Percentiles rank a stretch among this genome's conserved stretches.
Evolutionary conservation across 2,329 filamentous ascomycete species (phyloP).

Genomic region (Botryotinia globosa): DNA sequence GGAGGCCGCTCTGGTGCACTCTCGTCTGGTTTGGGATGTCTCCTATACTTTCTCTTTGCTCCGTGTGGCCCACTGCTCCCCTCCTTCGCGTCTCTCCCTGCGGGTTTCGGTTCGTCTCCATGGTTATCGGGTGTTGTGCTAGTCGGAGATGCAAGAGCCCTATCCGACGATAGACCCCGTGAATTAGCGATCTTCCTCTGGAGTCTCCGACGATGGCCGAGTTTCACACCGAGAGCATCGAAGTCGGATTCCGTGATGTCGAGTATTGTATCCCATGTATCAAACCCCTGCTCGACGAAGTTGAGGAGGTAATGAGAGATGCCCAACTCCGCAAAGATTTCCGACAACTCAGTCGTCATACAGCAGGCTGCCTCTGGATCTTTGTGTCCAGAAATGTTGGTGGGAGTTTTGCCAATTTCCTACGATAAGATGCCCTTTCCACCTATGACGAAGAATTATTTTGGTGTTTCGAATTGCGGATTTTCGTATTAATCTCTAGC

Average conservation of each 20-base stretch:
- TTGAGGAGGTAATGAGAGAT: constrained; percentile 71
- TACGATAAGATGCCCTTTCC: background rate
- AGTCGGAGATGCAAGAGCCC: constrained; percentile 38
- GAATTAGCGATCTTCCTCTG: constrained; percentile 77
- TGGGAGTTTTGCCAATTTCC: constrained; percentile 4
- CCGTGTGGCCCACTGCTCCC: constrained; percentile 43
- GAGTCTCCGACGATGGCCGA: constrained; percentile 82
- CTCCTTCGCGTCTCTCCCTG: constrained; percentile 46
- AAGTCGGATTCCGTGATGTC: constrained; percentile 84
- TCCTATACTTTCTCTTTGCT: constrained; percentile 70
- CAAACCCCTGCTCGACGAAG: constrained; percentile 77
- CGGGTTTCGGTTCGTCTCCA: constrained; percentile 51
- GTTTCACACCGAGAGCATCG: constrained; percentile 71
- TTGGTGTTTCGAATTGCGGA: background rate
- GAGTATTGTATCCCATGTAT: constrained; percentile 78
- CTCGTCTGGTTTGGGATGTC: constrained; percentile 78
- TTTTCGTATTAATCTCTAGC: background rate
- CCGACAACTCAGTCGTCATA: constrained; percentile 54
- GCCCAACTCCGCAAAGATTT: constrained; percentile 71
- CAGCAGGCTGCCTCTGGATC: constrained; percentile 38
- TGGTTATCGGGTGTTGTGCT: constrained; percentile 56
- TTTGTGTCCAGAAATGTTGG: constrained; percentile 33
- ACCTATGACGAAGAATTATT: background rate
- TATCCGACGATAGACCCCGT: constrained; percentile 52
- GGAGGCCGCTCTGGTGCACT: constrained; percentile 77